Evolutionary conservation across 2,329 filamentous ascomycete genomes (phyloP).

Genomic region (Epichloe coenophiala): DNA sequence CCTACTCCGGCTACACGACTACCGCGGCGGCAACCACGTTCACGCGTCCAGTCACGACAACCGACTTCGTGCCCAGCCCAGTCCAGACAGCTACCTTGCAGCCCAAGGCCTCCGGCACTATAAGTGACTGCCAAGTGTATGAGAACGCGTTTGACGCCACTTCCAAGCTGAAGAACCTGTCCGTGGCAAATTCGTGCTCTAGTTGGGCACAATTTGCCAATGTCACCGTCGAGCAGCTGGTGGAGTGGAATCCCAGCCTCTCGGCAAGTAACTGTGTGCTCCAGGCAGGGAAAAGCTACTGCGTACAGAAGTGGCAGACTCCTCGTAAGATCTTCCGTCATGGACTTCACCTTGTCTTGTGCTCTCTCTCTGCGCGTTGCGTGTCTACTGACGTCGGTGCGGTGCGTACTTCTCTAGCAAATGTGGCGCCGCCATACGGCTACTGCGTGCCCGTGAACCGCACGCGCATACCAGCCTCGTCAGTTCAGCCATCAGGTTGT

Average conservation of each 20-base stretch:
- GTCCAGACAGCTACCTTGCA: background rate
- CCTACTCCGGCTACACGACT: no score
- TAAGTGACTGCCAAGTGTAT: background rate
- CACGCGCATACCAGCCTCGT: no score
- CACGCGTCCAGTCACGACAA: background rate
- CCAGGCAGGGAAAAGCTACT: background rate
- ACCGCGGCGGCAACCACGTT: background rate
- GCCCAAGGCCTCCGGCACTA: background rate
- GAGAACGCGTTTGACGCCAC: background rate
- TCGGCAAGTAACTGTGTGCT: background rate
- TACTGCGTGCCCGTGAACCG: no score
- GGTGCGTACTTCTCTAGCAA: no score
- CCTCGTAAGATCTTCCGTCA: background rate
- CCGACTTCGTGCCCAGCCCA: background rate
- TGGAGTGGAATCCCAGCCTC: background rate
- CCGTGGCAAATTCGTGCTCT: background rate
- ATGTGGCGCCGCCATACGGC: no score
- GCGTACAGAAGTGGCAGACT: background rate
- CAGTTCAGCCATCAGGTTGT: no score
- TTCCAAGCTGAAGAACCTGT: background rate
- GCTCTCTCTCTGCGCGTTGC: no score
- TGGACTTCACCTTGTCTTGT: no score
- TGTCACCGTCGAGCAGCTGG: background rate
- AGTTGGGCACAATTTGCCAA: background rate
- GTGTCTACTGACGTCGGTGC: no score